phyloP scores from a whole-genome alignment of 345 rosid species.

The Ceriops decandra region DNA sequence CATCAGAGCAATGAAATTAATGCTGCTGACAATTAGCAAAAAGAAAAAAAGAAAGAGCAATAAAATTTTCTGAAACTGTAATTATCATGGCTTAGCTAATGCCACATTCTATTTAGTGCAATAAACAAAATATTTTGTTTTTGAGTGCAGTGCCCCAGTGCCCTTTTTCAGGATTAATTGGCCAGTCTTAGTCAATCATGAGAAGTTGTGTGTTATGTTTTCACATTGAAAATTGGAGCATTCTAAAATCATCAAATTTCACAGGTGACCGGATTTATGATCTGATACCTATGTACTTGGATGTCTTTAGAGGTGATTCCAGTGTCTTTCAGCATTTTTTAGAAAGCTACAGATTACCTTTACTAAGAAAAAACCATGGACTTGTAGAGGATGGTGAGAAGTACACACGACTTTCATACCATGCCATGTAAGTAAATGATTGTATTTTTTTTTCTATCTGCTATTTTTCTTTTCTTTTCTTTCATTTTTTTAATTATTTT shows the following conservation, averaged over 20 bases:
- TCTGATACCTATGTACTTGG: slow-evolving; percentile 74
- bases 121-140: not conserved
- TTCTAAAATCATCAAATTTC: not conserved
- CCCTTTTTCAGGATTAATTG: not conserved
- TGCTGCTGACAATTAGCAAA: no score
- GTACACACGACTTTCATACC: slow-evolving; percentile 64
- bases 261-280: slow-evolving; percentile 85
- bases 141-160: not conserved
- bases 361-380: slow-evolving; percentile 37
- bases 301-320: slow-evolving; percentile 72
- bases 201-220: not conserved
- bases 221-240: not conserved
- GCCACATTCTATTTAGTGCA: no score
- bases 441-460: no score
- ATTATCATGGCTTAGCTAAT: no score
- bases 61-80: not conserved
- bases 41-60: not conserved
- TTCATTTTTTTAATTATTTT: not conserved
- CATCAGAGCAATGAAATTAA: not conserved
- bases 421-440: slow-evolving; percentile 63
- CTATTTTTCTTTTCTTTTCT: not conserved
- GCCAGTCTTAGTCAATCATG: not conserved
- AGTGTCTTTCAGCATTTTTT: slow-evolving; percentile 58
- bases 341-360: slow-evolving; percentile 68
- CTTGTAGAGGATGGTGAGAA: slow-evolving; percentile 33